These are phyloP conservation scores for Solanum habrochaites DNA, from an alignment of 257 asterid species.

Conservation along the genomic window DNA sequence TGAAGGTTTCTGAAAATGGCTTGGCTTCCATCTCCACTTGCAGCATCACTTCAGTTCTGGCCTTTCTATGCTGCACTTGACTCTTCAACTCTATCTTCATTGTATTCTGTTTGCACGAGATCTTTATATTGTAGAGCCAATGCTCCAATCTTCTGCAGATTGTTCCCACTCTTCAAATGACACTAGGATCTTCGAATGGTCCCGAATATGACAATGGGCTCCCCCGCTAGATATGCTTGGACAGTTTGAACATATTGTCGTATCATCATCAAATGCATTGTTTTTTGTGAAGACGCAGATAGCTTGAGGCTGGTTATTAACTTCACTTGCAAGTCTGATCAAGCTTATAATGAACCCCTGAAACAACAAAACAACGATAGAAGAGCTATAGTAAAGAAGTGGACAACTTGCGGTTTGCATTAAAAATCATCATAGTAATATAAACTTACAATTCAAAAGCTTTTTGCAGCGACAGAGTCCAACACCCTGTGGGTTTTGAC, in stretches of 20 bases:
- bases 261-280: constrained; percentile 20
- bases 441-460: constrained; percentile 74
- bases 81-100: constrained; percentile 24
- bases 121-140: constrained; percentile 17
- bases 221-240: constrained; percentile 16
- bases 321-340: constrained; percentile 64
- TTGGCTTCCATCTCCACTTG: constrained; percentile 15
- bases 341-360: constrained; percentile 91
- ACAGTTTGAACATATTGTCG: constrained; percentile 18
- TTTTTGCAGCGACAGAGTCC: constrained; percentile 79
- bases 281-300: constrained; percentile 53
- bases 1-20: constrained; percentile 18
- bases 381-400: background rate
- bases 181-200: constrained; percentile 12
- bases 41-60: constrained; percentile 31
- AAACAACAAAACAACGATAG: background rate
- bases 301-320: constrained; percentile 60
- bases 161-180: constrained; percentile 18
- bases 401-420: background rate
- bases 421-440: background rate
- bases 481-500: constrained; percentile 87
- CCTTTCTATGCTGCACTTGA: constrained; percentile 31
- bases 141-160: constrained; percentile 21
- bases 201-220: constrained; percentile 12
- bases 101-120: constrained; percentile 12